These are phyloP conservation scores for Cupressus sempervirens DNA, from an alignment of 75 land plant genomes.

Conservation along the genomic window DNA sequence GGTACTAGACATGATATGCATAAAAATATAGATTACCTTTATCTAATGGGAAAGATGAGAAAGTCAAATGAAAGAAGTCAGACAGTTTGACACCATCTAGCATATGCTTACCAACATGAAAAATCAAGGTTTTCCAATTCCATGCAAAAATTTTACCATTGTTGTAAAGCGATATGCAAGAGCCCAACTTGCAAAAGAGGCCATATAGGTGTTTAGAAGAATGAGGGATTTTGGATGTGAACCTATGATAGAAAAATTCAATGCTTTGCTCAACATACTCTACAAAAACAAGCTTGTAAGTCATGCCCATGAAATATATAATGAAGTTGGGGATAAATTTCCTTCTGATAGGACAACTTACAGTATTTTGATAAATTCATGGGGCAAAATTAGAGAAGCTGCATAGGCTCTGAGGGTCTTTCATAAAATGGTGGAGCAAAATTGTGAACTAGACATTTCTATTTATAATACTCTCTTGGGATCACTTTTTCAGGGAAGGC, in stretches of 20 bases:
- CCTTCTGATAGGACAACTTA: slow-evolving; percentile 28
- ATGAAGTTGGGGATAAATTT: slow-evolving; percentile 24
- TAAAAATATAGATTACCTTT: too few relatives aligned
- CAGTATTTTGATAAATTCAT: slow-evolving; percentile 51
- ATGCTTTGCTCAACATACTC: slow-evolving; percentile 31
- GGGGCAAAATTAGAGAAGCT: slow-evolving; percentile 32
- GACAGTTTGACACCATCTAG: too few relatives aligned
- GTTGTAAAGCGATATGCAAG: slow-evolving; percentile 40
- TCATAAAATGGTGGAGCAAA: slow-evolving; percentile 48
- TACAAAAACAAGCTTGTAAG: slow-evolving; percentile 35
- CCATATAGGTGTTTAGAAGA: slow-evolving; percentile 42
- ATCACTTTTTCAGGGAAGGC: slow-evolving; percentile 34
- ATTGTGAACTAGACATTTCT: slow-evolving; percentile 20
- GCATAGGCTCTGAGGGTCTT: slow-evolving; percentile 37
- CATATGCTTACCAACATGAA: too few relatives aligned
- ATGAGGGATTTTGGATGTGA: slow-evolving; percentile 50
- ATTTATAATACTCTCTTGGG: slow-evolving; percentile 46
- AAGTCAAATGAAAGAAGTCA: too few relatives aligned
- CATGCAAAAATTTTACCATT: slow-evolving; percentile 26
- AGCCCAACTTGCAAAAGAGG: slow-evolving; percentile 42
- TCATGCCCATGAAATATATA: too few relatives aligned
- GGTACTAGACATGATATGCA: too few relatives aligned
- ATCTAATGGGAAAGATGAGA: too few relatives aligned
- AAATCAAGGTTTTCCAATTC: too few relatives aligned
- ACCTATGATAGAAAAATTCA: slow-evolving; percentile 39